Percentiles rank a stretch among this genome's conserved stretches.
Conservation (phyloP, 495 filamentous ascomycete species). For the Terfezia boudieri region DNA sequence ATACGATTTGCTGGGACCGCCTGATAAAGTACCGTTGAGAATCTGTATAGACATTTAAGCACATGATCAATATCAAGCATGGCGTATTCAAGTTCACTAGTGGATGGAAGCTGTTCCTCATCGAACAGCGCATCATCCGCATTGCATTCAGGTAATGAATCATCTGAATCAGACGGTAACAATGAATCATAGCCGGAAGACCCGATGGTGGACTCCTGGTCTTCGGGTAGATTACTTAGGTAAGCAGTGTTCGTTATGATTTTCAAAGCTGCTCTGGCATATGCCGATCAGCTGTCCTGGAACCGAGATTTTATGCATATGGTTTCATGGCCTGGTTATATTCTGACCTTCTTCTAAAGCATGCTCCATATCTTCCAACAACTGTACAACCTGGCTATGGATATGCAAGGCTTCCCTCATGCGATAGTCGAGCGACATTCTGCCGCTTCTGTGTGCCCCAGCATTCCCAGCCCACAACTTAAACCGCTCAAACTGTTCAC, state of each 20-base stretch:
- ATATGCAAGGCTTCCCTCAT: constrained; percentile 8
- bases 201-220: not conserved
- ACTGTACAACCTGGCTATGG: constrained; percentile 3
- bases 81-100: too few species aligned
- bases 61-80: constrained; percentile 3
- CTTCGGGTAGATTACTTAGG: not conserved
- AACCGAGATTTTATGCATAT: too few species aligned
- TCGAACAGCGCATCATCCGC: too few species aligned
- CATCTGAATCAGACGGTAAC: not conserved
- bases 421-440: constrained; percentile 9
- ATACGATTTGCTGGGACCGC: constrained; percentile 19
- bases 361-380: constrained; percentile 5
- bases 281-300: not conserved
- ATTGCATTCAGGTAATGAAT: not conserved
- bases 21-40: constrained; percentile 9
- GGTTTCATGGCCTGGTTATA: too few species aligned
- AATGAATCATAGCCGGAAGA: not conserved
- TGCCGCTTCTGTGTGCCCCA: constrained; percentile 17
- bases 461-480: constrained; percentile 20
- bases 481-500: constrained; percentile 10
- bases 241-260: not conserved
- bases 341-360: constrained; percentile 7
- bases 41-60: constrained; percentile 10
- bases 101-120: too few species aligned
- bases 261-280: not conserved